phyloP scores from a whole-genome alignment of 1,139 yeast species.

The Candida sp. region DNA sequence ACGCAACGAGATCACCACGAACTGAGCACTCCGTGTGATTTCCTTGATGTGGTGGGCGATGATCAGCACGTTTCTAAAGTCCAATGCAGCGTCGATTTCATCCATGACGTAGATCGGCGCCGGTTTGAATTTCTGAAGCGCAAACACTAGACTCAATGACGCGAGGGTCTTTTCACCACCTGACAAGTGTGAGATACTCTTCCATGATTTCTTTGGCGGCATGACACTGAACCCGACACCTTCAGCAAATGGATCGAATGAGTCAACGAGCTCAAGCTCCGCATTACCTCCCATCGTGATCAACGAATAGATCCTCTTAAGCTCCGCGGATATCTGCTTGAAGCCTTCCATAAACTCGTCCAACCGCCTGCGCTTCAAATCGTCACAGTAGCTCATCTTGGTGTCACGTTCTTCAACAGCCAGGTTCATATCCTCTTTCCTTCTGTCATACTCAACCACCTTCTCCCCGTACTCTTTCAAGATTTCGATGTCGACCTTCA shows the following conservation, averaged over 20 bases:
- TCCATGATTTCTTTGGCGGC: slow-evolving; percentile 99
- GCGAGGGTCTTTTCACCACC: slow-evolving; percentile 99
- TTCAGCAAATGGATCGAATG: slow-evolving; percentile 97
- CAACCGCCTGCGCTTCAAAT: slow-evolving; percentile 71
- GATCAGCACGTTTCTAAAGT: slow-evolving; percentile 95
- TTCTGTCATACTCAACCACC: slow-evolving; percentile 61
- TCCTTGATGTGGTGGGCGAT: slow-evolving; percentile 98
- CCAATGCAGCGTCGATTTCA: slow-evolving; percentile 99
- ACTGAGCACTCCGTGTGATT: slow-evolving; percentile 95
- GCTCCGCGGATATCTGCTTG: slow-evolving; percentile 80
- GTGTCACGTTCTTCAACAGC: slow-evolving; percentile 73
- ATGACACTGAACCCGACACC: slow-evolving; percentile 96
- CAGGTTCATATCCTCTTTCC: slow-evolving; percentile 68
- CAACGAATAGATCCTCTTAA: slow-evolving; percentile 98
- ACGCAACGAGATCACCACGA: slow-evolving; percentile 91
- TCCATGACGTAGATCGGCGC: slow-evolving; percentile 99
- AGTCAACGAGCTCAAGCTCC: slow-evolving; percentile 93
- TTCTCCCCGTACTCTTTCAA: slow-evolving; percentile 78
- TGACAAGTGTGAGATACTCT: slow-evolving; percentile 89
- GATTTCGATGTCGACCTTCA: slow-evolving; percentile 74
- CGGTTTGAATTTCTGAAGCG: slow-evolving; percentile 94
- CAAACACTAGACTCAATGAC: slow-evolving; percentile 95
- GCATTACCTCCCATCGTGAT: slow-evolving; percentile 99
- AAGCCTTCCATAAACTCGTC: slow-evolving; percentile 97
- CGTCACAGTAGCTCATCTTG: slow-evolving; percentile 67